phyloP scores from a whole-genome alignment of 257 asterid species.

The Fraxinus anomala region DNA sequence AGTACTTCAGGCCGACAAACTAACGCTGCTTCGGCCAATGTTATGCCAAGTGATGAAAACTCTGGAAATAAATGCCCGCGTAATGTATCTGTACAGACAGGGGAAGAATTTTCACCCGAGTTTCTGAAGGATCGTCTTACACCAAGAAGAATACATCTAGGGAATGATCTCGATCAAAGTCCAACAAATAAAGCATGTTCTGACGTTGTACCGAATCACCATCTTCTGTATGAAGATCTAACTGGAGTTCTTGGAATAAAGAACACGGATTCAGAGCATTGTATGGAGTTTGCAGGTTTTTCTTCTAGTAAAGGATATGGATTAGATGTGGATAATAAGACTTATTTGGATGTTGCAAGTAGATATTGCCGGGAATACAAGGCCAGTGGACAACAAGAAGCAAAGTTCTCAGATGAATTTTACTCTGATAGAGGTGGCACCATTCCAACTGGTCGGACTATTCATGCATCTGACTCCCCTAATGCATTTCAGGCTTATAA shows the following conservation, averaged over 20 bases:
- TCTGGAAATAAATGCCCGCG: conserved; percentile 31
- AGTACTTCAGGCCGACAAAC: conserved; percentile 37
- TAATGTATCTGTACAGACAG: conserved; percentile 72
- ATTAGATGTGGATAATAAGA: conserved; percentile 28
- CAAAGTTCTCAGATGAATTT: conserved; percentile 38
- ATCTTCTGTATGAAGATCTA: conserved; percentile 40
- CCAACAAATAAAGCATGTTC: conserved; percentile 24
- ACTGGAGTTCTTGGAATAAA: conserved; percentile 34
- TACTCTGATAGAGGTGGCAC: conserved; percentile 36
- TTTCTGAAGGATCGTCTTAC: conserved; percentile 62
- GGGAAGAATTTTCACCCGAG: conserved; percentile 78
- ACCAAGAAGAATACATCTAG: conserved; percentile 37
- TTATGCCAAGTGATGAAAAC: conserved; percentile 35
- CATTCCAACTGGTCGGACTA: conserved; percentile 25
- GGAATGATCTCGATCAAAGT: conserved; percentile 32
- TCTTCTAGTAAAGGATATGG: conserved; percentile 38
- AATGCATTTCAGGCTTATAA: conserved; percentile 32
- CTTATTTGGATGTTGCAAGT: conserved; percentile 26
- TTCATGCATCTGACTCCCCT: conserved; percentile 47
- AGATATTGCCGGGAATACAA: conserved; percentile 32
- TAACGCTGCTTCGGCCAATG: conserved; percentile 24
- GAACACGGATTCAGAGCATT: conserved; percentile 38
- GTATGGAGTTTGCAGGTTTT: conserved; percentile 34
- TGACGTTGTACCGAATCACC: conserved; percentile 36
- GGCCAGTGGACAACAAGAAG: conserved; percentile 30